phyloP scores from a whole-genome alignment of 176 grass and related monocot genomes.

The Areca catechu region DNA sequence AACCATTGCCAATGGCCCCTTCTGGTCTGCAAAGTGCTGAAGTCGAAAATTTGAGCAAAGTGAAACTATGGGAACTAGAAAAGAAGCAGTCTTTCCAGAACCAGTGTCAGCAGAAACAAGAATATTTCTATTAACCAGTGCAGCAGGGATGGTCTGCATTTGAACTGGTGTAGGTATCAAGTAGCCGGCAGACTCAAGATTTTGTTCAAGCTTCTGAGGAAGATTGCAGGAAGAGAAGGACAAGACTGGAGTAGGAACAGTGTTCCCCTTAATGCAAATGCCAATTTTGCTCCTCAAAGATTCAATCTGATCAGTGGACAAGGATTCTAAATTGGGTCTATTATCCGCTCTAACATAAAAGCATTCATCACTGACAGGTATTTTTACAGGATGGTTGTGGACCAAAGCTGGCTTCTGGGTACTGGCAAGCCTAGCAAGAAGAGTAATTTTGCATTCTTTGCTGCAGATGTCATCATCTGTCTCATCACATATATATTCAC shows the following conservation, averaged over 20 bases:
- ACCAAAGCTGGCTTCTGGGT: constrained; percentile 23
- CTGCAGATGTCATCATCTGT: constrained; percentile 85
- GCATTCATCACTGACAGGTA: constrained; percentile 57
- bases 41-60: constrained; percentile 30
- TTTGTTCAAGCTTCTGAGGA: constrained; percentile 60
- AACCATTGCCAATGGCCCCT: constrained; percentile 55
- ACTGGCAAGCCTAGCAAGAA: constrained; percentile 40
- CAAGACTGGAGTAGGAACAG: constrained; percentile 50
- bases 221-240: constrained; percentile 81
- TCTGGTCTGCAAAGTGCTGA: constrained; percentile 16
- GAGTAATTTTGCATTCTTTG: constrained; percentile 64
- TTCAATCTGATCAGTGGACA: constrained; percentile 32
- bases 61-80: constrained; percentile 78
- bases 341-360: constrained; percentile 50
- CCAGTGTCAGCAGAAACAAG: constrained; percentile 88
- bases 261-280: constrained; percentile 52
- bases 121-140: constrained; percentile 56
- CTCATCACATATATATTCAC: constrained; percentile 83
- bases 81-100: constrained; percentile 82
- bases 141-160: constrained; percentile 88
- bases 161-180: constrained; percentile 76
- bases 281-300: constrained; percentile 73
- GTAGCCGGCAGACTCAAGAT: constrained; percentile 82
- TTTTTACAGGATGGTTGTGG: constrained; percentile 32
- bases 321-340: constrained; percentile 21